phyloP scores from a whole-genome alignment of 805 yeast genomes.

The Candida sithepensis region DNA sequence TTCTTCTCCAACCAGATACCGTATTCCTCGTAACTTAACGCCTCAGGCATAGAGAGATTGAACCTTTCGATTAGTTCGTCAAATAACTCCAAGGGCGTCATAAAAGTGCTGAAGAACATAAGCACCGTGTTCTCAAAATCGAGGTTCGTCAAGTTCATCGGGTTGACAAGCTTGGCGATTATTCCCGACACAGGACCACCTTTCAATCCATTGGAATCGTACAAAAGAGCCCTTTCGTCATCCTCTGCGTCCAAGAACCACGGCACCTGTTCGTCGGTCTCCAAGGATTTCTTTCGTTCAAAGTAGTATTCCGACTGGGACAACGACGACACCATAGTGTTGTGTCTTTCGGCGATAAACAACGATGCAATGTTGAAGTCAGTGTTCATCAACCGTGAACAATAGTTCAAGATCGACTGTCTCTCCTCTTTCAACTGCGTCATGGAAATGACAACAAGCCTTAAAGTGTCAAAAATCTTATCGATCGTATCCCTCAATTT shows the following conservation, averaged over 20 bases:
- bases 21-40: conserved; percentile 77
- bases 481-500: conserved; percentile 36
- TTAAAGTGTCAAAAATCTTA: conserved; percentile 34
- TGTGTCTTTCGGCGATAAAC: conserved; percentile 43
- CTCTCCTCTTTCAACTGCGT: conserved; percentile 66
- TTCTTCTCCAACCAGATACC: conserved; percentile 71
- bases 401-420: conserved; percentile 65
- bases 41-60: conserved; percentile 79
- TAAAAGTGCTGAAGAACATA: conserved; percentile 71
- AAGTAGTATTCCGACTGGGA: conserved; percentile 29
- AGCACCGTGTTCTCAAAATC: conserved; percentile 67
- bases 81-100: conserved; percentile 61
- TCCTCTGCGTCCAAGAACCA: conserved; percentile 74
- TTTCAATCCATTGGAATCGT: conserved; percentile 70
- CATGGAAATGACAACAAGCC: conserved; percentile 38
- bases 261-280: conserved; percentile 44
- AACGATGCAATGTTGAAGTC: conserved; percentile 58
- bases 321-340: conserved; percentile 29
- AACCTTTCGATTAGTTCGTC: conserved; percentile 60
- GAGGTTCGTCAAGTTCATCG: conserved; percentile 53
- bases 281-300: conserved; percentile 35
- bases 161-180: conserved; percentile 77
- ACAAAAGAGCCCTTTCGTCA: conserved; percentile 42
- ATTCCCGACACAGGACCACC: conserved; percentile 83
- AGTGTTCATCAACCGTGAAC: conserved; percentile 74